A percentile compares a stretch with the other conserved stretches of the same genome.
phyloP scores from a whole-genome alignment of 495 filamentous ascomycete genomes.

The Neurospora sp. region DNA sequence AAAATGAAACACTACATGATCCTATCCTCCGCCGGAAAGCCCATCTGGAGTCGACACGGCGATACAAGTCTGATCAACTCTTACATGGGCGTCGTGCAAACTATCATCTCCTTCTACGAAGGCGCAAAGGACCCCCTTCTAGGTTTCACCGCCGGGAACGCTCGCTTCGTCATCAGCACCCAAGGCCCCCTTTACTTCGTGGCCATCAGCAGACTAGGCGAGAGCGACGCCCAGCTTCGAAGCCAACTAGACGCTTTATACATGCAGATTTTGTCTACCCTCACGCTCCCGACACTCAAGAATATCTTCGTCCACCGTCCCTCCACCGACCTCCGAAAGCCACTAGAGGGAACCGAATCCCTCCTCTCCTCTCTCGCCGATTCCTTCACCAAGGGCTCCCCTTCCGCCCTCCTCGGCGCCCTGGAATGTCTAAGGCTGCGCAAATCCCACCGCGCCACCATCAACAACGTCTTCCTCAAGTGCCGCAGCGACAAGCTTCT shows the following conservation, averaged over 20 bases:
- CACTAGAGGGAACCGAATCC: slow-evolving; percentile 87
- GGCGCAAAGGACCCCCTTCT: slow-evolving; percentile 61
- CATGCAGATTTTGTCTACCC: slow-evolving; percentile 92
- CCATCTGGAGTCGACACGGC: slow-evolving; percentile 91
- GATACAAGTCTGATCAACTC: slow-evolving; percentile 79
- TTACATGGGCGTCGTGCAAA: slow-evolving; percentile 94
- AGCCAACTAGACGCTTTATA: slow-evolving; percentile 89
- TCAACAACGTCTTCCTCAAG: slow-evolving; percentile 80
- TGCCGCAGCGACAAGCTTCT: slow-evolving; percentile 63
- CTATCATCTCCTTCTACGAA: slow-evolving; percentile 95
- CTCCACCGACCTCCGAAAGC: slow-evolving; percentile 82
- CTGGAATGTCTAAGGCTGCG: slow-evolving; percentile 83
- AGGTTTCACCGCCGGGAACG: slow-evolving; percentile 73
- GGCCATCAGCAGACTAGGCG: slow-evolving; percentile 81
- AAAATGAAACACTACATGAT: slow-evolving; percentile 96
- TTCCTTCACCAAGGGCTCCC: slow-evolving; percentile 86
- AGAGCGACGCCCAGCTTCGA: slow-evolving; percentile 78
- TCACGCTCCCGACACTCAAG: slow-evolving; percentile 82
- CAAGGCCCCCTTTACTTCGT: slow-evolving; percentile 86
- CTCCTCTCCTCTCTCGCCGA: slow-evolving; percentile 87
- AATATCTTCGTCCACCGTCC: slow-evolving; percentile 83
- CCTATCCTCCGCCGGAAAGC: slow-evolving; percentile 93
- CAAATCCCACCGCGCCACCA: slow-evolving; percentile 72
- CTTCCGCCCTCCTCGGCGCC: slow-evolving; percentile 77
- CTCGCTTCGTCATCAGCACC: slow-evolving; percentile 73